Evolutionary conservation across 169 alveolate genomes (phyloP).

Genomic region (Miamiensis avidus): DNA sequence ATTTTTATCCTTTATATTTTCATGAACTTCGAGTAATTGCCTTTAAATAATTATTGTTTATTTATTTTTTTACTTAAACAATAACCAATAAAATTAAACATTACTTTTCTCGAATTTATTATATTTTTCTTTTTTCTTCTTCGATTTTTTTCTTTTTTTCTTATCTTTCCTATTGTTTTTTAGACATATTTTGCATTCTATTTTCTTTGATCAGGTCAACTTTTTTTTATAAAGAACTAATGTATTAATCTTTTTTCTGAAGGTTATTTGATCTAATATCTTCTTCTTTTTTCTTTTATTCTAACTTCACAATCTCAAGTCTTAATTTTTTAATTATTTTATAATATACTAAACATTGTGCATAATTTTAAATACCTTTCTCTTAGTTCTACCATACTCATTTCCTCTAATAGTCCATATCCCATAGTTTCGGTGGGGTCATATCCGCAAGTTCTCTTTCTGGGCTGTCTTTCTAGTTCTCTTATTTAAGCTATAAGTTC

Average conservation of each 20-base stretch:
- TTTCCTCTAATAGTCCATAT: conserved; percentile 82
- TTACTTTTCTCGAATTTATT: conserved; percentile 80
- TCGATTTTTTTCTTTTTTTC: conserved; percentile 61
- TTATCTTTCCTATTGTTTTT: conserved; percentile 65
- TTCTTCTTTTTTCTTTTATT: conserved; percentile 56
- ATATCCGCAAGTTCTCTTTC: conserved; percentile 77
- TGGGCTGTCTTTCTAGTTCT: conserved; percentile 82
- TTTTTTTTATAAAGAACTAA: conserved; percentile 58
- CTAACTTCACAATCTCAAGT: neutral
- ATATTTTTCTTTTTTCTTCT: conserved; percentile 65
- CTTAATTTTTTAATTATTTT: neutral
- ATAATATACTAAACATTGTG: neutral
- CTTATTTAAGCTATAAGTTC: conserved; percentile 82
- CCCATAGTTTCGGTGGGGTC: conserved; percentile 90
- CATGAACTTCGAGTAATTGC: conserved; percentile 64
- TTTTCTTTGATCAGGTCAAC: conserved; percentile 68
- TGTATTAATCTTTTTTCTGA: conserved; percentile 63
- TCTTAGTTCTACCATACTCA: conserved; percentile 83
- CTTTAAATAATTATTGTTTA: too few relatives aligned
- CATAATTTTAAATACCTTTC: conserved; percentile 77
- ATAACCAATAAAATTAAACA: too few relatives aligned
- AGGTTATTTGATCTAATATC: conserved; percentile 70
- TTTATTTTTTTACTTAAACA: too few relatives aligned
- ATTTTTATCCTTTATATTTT: conserved; percentile 74
- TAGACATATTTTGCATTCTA: conserved; percentile 57